Conservation (phyloP, 2,329 filamentous ascomycete genomes). For the Colletotrichum noveboracense region DNA sequence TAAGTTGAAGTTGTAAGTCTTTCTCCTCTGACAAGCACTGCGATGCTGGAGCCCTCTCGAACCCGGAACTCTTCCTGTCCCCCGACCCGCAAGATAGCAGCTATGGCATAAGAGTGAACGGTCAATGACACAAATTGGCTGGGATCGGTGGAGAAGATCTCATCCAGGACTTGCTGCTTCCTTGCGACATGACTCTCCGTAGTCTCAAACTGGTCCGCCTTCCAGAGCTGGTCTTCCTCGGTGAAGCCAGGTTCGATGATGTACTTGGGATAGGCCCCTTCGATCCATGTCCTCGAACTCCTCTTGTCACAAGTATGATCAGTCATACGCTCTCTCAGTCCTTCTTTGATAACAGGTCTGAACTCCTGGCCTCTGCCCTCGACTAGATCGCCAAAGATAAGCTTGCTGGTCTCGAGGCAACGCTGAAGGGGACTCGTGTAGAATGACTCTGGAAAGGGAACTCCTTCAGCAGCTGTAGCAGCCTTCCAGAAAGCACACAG, state of each 20-base stretch:
- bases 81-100: constrained; percentile 45
- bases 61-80: constrained; percentile 49
- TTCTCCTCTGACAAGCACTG: constrained; percentile 56
- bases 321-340: constrained; percentile 63
- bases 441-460: constrained; percentile 57
- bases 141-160: constrained; percentile 47
- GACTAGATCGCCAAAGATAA: constrained; percentile 53
- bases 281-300: constrained; percentile 52
- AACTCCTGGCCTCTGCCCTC: constrained; percentile 43
- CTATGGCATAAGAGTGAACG: constrained; percentile 53
- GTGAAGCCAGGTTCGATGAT: constrained; percentile 57
- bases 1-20: background rate
- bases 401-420: constrained; percentile 60
- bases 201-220: constrained; percentile 51
- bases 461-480: constrained; percentile 46
- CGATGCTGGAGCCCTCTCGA: constrained; percentile 58
- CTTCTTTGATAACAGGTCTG: constrained; percentile 60
- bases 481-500: constrained; percentile 58
- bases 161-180: constrained; percentile 48
- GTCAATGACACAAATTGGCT: constrained; percentile 53
- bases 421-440: constrained; percentile 65
- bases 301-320: constrained; percentile 68
- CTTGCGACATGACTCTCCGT: constrained; percentile 48
- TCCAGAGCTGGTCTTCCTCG: constrained; percentile 61
- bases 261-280: constrained; percentile 53